Conservation (phyloP, 2,329 filamentous ascomycete genomes). For the Raffaelea arxii region DNA sequence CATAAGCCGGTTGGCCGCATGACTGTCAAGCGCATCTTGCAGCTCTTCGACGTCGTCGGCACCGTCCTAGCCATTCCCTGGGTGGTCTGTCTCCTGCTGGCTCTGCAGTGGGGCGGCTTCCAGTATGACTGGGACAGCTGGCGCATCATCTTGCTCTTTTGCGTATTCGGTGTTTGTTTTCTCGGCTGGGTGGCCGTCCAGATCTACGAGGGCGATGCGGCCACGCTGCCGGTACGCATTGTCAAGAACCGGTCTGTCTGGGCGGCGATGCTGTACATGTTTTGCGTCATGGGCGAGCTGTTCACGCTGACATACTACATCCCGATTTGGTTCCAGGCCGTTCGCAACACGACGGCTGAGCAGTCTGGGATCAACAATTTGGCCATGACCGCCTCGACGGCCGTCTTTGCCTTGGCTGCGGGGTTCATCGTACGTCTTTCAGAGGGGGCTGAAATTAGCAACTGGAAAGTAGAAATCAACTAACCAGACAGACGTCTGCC, state of each 20-base stretch:
- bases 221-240: constrained; percentile 31
- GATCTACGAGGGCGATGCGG: constrained; percentile 24
- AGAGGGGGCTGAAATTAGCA: too few relatives aligned
- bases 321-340: constrained; percentile 21
- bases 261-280: constrained; percentile 9
- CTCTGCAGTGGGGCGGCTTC: constrained; percentile 36
- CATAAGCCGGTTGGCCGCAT: neutral
- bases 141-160: constrained; percentile 27
- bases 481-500: constrained; percentile 5
- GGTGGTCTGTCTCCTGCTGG: constrained; percentile 35
- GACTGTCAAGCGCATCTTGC: neutral
- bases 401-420: constrained; percentile 4
- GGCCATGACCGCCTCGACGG: constrained; percentile 7
- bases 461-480: too few relatives aligned
- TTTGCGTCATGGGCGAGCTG: constrained; percentile 6
- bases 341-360: constrained; percentile 15
- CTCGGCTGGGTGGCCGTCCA: constrained; percentile 25
- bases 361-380: constrained; percentile 18
- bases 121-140: constrained; percentile 27
- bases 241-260: constrained; percentile 22
- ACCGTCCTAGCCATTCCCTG: constrained; percentile 12
- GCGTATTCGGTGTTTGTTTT: constrained; percentile 24
- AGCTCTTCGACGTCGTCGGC: constrained; percentile 8
- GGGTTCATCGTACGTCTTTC: constrained; percentile 9
- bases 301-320: constrained; percentile 11